A percentile compares a stretch with the other conserved stretches of the same genome.
phyloP scores from a whole-genome alignment of 202 grass and related monocot species.

The Setaria viridis region DNA sequence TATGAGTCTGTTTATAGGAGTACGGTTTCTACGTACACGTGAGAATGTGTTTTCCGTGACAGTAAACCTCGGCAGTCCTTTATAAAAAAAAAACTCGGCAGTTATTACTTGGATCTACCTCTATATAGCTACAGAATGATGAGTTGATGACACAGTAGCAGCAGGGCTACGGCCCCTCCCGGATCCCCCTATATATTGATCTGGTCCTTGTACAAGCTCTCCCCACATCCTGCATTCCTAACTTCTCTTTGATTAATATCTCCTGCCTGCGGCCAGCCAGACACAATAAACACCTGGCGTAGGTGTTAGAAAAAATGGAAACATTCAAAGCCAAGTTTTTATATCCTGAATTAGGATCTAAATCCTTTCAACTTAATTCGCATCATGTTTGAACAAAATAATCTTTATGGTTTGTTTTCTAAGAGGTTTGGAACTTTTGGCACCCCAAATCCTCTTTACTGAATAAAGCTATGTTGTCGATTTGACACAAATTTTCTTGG shows the following conservation, averaged over 20 bases:
- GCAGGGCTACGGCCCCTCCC: not conserved
- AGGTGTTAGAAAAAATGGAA: not conserved
- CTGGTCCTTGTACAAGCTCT: not conserved
- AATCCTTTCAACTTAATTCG: not conserved
- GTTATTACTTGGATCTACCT: not conserved
- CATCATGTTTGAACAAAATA: not conserved
- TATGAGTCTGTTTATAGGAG: no score
- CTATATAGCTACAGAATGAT: conserved; percentile 6
- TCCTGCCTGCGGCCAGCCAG: not conserved
- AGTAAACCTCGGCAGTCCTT: not conserved
- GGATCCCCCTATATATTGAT: not conserved
- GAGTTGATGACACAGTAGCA: not conserved
- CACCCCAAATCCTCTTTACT: not conserved
- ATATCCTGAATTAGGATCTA: not conserved
- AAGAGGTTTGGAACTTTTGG: not conserved
- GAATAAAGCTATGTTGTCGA: not conserved
- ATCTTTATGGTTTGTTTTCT: not conserved
- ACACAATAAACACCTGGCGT: conserved; percentile 18
- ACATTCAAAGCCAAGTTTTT: not conserved
- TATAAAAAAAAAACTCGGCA: no score
- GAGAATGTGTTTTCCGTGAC: not conserved
- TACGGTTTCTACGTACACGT: no score
- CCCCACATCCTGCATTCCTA: not conserved
- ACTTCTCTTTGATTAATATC: not conserved
- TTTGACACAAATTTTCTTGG: not conserved